These are phyloP conservation scores for Bipolaris sorokiniana DNA, from an alignment of 2,329 filamentous ascomycete species.

Conservation along the genomic window DNA sequence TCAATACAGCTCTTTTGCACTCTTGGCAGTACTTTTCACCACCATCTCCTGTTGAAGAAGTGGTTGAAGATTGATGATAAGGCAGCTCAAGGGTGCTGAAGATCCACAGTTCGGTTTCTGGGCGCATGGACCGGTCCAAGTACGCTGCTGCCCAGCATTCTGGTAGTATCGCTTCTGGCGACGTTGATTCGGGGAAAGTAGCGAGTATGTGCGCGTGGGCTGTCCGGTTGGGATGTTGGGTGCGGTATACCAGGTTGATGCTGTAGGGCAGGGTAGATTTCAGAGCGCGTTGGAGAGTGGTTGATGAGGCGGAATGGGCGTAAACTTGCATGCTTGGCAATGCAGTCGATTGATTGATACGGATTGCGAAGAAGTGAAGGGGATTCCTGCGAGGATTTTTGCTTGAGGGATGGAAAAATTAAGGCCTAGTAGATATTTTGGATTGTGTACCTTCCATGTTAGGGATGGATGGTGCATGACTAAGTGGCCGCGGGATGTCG, in stretches of 20 bases:
- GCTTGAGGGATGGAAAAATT: not conserved
- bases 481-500: not conserved
- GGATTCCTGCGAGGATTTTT: not conserved
- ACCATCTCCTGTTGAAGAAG: not conserved
- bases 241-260: slow-evolving; percentile 66
- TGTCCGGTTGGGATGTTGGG: slow-evolving; percentile 62
- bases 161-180: slow-evolving; percentile 22
- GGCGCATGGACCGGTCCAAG: slow-evolving; percentile 64
- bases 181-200: slow-evolving; percentile 44
- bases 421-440: not conserved
- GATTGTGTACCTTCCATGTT: slow-evolving; percentile 11
- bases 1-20: slow-evolving; percentile 41
- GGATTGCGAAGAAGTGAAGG: not conserved
- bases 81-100: slow-evolving; percentile 52
- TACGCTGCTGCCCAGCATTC: slow-evolving; percentile 64
- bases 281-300: slow-evolving; percentile 59
- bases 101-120: slow-evolving; percentile 70
- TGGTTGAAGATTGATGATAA: slow-evolving; percentile 19
- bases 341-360: not conserved
- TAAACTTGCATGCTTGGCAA: slow-evolving; percentile 15
- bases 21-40: slow-evolving; percentile 26
- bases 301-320: slow-evolving; percentile 50
- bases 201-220: slow-evolving; percentile 43
- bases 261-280: slow-evolving; percentile 62
- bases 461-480: slow-evolving; percentile 8